Conservation (phyloP, 768 basidiomycete genomes). For the Postia placenta region DNA sequence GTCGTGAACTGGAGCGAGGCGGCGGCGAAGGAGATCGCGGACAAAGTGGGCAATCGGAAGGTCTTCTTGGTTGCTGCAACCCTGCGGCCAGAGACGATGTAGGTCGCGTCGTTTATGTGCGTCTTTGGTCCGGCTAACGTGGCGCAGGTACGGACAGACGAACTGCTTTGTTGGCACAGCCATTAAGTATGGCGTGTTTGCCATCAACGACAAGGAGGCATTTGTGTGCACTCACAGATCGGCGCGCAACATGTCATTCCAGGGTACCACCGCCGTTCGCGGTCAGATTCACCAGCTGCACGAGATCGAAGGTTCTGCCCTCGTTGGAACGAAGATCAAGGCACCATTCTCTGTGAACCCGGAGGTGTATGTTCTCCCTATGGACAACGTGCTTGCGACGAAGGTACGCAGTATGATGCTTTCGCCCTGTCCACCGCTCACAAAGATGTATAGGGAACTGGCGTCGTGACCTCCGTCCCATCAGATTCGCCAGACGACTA, state of each 20-base stretch:
- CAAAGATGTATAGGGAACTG: conserved; percentile 62
- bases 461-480: conserved; percentile 96
- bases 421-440: background rate
- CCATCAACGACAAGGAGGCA: conserved; percentile 80
- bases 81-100: conserved; percentile 96
- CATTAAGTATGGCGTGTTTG: conserved; percentile 90
- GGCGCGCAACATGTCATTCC: conserved; percentile 97
- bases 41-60: conserved; percentile 69
- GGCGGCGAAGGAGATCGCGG: conserved; percentile 57
- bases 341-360: conserved; percentile 80
- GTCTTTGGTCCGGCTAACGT: background rate
- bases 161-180: conserved; percentile 92
- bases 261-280: conserved; percentile 69
- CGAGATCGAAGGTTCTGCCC: conserved; percentile 70
- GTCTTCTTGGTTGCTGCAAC: conserved; percentile 96
- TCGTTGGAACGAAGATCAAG: conserved; percentile 86
- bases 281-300: conserved; percentile 69
- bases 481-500: conserved; percentile 99
- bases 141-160: conserved; percentile 87
- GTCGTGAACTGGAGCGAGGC: conserved; percentile 77
- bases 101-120: conserved; percentile 20
- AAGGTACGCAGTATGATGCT: conserved; percentile 44
- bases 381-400: conserved; percentile 95
- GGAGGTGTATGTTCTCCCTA: conserved; percentile 94
- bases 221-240: conserved; percentile 86